phyloP scores from a whole-genome alignment of 2,329 filamentous ascomycete species.

The Sclerotiophoma versabilis region DNA sequence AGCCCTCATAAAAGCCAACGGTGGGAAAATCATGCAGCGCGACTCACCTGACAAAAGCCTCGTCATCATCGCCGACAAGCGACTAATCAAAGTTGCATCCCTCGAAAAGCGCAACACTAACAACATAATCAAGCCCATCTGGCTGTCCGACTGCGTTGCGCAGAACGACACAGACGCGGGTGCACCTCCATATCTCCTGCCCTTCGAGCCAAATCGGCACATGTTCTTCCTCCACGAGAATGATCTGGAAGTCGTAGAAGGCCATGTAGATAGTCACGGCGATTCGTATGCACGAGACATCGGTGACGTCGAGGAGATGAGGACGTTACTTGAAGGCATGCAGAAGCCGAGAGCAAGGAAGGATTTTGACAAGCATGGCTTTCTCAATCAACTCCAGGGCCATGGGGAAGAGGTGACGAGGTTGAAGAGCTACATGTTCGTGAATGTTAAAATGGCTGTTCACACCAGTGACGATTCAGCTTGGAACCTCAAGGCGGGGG shows the following conservation, averaged over 20 bases:
- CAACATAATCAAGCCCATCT: slow-evolving; percentile 79
- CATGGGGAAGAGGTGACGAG: slow-evolving; percentile 33
- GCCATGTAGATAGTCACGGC: slow-evolving; percentile 76
- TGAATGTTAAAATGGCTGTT: slow-evolving; percentile 34
- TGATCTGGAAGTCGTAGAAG: slow-evolving; percentile 61
- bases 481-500: slow-evolving; percentile 43
- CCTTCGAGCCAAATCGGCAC: slow-evolving; percentile 71
- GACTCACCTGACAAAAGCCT: slow-evolving; percentile 68
- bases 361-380: slow-evolving; percentile 25
- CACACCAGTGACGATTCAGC: slow-evolving; percentile 12
- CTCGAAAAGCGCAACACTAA: slow-evolving; percentile 74
- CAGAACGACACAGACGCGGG: slow-evolving; percentile 63
- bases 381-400: slow-evolving; percentile 39
- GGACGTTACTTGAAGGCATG: slow-evolving; percentile 50
- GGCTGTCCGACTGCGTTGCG: slow-evolving; percentile 83
- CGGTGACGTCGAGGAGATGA: slow-evolving; percentile 66
- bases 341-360: slow-evolving; percentile 24
- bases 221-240: slow-evolving; percentile 73
- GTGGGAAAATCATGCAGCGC: slow-evolving; percentile 79
- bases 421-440: slow-evolving; percentile 44
- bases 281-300: slow-evolving; percentile 84
- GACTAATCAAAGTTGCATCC: slow-evolving; percentile 80
- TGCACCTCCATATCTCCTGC: slow-evolving; percentile 65
- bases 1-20: slow-evolving; percentile 79
- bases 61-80: slow-evolving; percentile 81